Conservation (phyloP, 352 stramenopile genomes). For the Globisporangium cystogenes region DNA sequence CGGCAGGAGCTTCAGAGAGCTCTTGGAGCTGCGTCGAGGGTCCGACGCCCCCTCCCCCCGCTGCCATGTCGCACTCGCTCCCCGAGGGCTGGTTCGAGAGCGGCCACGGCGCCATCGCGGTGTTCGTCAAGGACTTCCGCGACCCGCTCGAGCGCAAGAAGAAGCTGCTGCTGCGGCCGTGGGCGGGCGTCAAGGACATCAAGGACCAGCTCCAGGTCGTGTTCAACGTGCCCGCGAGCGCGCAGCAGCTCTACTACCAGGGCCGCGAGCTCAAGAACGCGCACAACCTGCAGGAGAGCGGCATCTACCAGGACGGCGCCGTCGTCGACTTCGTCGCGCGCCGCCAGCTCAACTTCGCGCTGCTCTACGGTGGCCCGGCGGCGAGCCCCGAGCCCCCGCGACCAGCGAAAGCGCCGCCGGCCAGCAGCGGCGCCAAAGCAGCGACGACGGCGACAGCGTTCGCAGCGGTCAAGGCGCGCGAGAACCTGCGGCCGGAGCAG, state of each 20-base stretch:
- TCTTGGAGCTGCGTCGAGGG: no score
- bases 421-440: conserved; percentile 12
- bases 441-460: neutral
- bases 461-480: neutral
- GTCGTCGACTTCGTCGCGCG: conserved; percentile 75
- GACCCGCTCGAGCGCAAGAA: conserved; percentile 77
- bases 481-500: conserved; percentile 45
- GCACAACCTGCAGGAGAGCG: conserved; percentile 78
- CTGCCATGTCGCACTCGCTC: conserved; percentile 56
- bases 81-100: conserved; percentile 73
- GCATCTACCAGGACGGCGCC: conserved; percentile 79
- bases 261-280: conserved; percentile 78
- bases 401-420: conserved; percentile 2
- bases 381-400: conserved; percentile 2
- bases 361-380: conserved; percentile 26
- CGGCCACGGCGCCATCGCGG: conserved; percentile 56
- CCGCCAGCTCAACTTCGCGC: conserved; percentile 45
- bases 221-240: conserved; percentile 72
- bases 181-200: conserved; percentile 81
- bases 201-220: conserved; percentile 84
- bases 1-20: no score
- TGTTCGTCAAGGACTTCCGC: conserved; percentile 78
- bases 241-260: conserved; percentile 80
- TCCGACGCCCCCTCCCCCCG: neutral
- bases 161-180: conserved; percentile 74